Percentiles rank a stretch among this genome's conserved stretches.
Evolutionary conservation across 345 rosid genomes (phyloP).

Genomic region (Jatropha curcas): DNA sequence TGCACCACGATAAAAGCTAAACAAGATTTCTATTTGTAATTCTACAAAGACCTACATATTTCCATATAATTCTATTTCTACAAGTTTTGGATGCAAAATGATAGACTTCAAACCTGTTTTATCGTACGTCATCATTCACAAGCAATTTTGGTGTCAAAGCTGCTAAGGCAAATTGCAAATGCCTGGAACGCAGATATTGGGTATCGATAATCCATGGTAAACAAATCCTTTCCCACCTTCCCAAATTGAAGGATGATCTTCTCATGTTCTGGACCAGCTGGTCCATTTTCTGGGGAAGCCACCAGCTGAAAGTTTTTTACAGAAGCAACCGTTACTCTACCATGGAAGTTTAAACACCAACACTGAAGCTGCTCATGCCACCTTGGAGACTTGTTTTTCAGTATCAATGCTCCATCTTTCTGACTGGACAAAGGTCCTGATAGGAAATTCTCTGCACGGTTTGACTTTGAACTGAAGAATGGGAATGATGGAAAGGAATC

Average conservation of each 20-base stretch:
- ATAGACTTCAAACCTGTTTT: constrained; percentile 26
- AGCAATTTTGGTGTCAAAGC: constrained; percentile 36
- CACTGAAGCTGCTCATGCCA: constrained; percentile 41
- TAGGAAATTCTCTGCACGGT: constrained; percentile 8
- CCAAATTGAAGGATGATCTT: constrained; percentile 35
- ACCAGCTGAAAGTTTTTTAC: constrained; percentile 38
- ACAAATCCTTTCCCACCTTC: constrained; percentile 34
- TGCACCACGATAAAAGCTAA: background rate
- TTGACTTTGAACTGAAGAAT: constrained; percentile 33
- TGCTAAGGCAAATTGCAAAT: constrained; percentile 34
- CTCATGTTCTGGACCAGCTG: constrained; percentile 28
- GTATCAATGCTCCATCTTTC: constrained; percentile 25
- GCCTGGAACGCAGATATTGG: constrained; percentile 37
- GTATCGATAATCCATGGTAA: constrained; percentile 35
- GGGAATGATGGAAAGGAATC: constrained; percentile 24
- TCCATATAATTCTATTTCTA: background rate
- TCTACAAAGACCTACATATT: background rate
- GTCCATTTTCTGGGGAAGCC: constrained; percentile 26
- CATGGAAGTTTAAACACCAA: constrained; percentile 37
- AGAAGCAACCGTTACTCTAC: constrained; percentile 38
- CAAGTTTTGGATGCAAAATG: background rate
- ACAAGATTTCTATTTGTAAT: background rate
- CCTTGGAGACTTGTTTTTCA: constrained; percentile 34
- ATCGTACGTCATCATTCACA: constrained; percentile 24
- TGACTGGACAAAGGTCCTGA: constrained; percentile 23